Evolutionary conservation across 2,329 filamentous ascomycete genomes (phyloP), one percentile per base, ranked within the genome.

Genomic region (Drechslerella coelobrocha): DNA sequence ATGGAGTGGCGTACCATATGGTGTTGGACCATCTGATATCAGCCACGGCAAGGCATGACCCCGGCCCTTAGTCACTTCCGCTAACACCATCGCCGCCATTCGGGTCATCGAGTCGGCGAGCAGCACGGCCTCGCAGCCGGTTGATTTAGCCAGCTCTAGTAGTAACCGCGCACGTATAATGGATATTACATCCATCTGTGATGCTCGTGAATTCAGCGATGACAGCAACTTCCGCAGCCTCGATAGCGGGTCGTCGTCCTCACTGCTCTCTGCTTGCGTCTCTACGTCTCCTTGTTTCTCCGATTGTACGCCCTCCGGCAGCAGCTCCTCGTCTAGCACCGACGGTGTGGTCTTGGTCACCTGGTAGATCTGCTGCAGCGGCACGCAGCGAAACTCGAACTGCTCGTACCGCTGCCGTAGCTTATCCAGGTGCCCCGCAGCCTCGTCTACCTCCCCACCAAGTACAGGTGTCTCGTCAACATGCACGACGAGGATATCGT

Each of bases 21-120:
- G 83, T 8, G 85, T 84, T 50, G 82, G 79, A 3, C 91, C 92
- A 78, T 97, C 94, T 54, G 87, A 86, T 14, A 92, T 85, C 74
- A 90, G 86, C 87, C 89, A 93, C 0, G 92, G 90, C 19, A 97
- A 80, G 2, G 89, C 86, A 74, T 89, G 92, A 0, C 93, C 94
- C 52, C 93, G 85, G 0, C 94, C 94, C 79, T 96, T 97, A 23
- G 93, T 92, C 1, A 93, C 92, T 79, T 94, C 91, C 5, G 91
- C 84, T 12, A 99, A 85, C 0, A 91, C 90, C 76, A 91, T 87
- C 74, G 93, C 91, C 2, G 94, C 93, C 27, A 99, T 86, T 14
- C 88, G 86, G 3, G 92, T 97, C 19, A 94, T 96, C 74, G 87
- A 95, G 79, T 93, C 88, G 21, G 90, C 92, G 79, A 94, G 88